These are phyloP conservation scores for Ustilago shanxiensis DNA, from an alignment of 1,284 basidiomycete species.

Conservation along the genomic window DNA sequence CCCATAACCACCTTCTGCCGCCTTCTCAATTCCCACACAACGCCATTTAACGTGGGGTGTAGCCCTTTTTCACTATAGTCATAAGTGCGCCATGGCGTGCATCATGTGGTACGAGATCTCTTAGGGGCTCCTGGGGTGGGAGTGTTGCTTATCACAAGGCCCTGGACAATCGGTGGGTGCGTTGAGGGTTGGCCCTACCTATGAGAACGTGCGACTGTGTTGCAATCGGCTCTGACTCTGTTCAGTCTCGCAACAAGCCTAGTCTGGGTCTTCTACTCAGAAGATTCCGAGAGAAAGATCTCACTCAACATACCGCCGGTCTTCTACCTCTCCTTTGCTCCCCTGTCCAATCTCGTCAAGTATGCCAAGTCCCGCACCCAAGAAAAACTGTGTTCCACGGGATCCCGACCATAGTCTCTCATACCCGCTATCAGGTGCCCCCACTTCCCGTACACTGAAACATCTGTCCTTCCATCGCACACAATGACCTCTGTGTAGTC, in stretches of 20 bases:
- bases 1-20: not conserved
- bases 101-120: not conserved
- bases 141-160: not conserved
- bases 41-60: not conserved
- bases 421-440: not conserved
- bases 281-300: constrained; percentile 13
- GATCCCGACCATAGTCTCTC: constrained; percentile 9
- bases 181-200: not conserved
- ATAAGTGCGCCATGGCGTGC: not conserved
- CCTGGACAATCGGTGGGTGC: not conserved
- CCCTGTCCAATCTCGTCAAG: too few species aligned
- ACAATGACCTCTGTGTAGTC: not conserved
- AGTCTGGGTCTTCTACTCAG: constrained; percentile 9
- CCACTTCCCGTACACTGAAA: not conserved
- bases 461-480: not conserved
- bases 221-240: not conserved
- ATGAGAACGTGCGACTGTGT: not conserved
- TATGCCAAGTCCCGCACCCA: constrained; percentile 29
- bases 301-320: constrained; percentile 12
- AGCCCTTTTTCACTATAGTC: not conserved
- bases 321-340: not conserved
- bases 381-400: constrained; percentile 3
- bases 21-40: not conserved
- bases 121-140: not conserved
- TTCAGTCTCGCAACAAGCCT: not conserved